Conservation (phyloP, 2,329 filamentous ascomycete species). For the Pseudomassariella vexata region DNA sequence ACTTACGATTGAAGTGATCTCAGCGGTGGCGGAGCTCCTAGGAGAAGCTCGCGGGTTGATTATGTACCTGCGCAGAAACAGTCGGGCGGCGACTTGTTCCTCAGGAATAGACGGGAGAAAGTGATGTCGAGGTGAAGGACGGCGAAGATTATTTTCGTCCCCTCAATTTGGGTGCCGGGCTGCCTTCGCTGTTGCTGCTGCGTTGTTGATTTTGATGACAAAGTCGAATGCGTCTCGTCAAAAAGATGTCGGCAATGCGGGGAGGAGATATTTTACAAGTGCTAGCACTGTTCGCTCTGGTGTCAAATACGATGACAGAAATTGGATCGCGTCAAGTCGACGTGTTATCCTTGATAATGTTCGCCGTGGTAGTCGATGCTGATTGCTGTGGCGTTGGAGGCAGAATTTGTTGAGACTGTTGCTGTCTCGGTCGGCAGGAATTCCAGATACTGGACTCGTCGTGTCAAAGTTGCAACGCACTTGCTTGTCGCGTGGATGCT, state of each 20-base stretch:
- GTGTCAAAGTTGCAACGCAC: too few relatives aligned
- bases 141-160: constrained; percentile 2
- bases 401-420: constrained; percentile 1
- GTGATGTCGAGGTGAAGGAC: background rate
- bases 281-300: background rate
- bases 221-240: constrained; percentile 1
- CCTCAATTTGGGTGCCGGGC: background rate
- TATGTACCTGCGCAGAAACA: constrained; percentile 15
- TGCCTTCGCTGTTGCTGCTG: background rate
- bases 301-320: background rate
- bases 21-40: constrained; percentile 24
- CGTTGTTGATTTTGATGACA: constrained; percentile 4
- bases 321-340: background rate
- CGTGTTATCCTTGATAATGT: constrained; percentile 1
- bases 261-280: too few relatives aligned
- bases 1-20: constrained; percentile 36
- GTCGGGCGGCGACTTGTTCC: constrained; percentile 14
- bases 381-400: constrained; percentile 4
- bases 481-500: too few relatives aligned
- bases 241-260: too few relatives aligned
- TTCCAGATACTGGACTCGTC: too few relatives aligned
- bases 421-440: constrained; percentile 2
- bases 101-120: constrained; percentile 9
- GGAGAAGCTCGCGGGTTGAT: constrained; percentile 14
- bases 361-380: constrained; percentile 2